Conservation (phyloP, 192 early-diverging fungal species). For the Oehlia diaphana region DNA sequence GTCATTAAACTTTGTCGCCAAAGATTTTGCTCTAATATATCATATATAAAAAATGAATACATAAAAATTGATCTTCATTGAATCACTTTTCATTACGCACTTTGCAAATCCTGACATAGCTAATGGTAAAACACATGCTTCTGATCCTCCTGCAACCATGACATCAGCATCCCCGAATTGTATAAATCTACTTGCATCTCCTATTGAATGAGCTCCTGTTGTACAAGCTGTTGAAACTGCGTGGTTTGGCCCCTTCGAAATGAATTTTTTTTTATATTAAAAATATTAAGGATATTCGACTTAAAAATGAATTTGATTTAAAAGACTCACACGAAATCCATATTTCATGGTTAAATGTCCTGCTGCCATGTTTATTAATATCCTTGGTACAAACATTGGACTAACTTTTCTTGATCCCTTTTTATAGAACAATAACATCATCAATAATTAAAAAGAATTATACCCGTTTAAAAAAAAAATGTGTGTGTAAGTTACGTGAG, state of each 20-base stretch:
- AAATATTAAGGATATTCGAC: not conserved
- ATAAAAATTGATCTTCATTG: not conserved
- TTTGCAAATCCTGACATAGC: conserved; percentile 87
- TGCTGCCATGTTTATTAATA: conserved; percentile 93
- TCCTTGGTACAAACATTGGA: conserved; percentile 89
- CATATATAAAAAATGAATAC: no score
- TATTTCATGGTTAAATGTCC: conserved; percentile 90
- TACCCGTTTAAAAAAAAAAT: not conserved
- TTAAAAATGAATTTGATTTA: not conserved
- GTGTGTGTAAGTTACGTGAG: conserved; percentile 44
- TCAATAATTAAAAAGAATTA: not conserved
- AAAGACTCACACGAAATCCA: conserved; percentile 60
- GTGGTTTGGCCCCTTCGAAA: conserved; percentile 85
- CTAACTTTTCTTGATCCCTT: conserved; percentile 77
- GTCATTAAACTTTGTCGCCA: conserved; percentile 82
- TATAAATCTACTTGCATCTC: conserved; percentile 94
- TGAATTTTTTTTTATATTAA: not conserved
- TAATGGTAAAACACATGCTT: conserved; percentile 82
- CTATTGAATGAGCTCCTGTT: conserved; percentile 93
- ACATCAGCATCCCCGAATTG: conserved; percentile 91
- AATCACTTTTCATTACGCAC: conserved; percentile 38
- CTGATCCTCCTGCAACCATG: conserved; percentile 91
- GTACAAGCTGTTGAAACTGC: conserved; percentile 93
- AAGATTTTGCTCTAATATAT: conserved; percentile 65
- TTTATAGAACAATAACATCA: not conserved